Percentiles rank a stretch among this genome's conserved stretches.
phyloP scores from a whole-genome alignment of 352 stramenopile genomes.

The Phytopythium aichiense region DNA sequence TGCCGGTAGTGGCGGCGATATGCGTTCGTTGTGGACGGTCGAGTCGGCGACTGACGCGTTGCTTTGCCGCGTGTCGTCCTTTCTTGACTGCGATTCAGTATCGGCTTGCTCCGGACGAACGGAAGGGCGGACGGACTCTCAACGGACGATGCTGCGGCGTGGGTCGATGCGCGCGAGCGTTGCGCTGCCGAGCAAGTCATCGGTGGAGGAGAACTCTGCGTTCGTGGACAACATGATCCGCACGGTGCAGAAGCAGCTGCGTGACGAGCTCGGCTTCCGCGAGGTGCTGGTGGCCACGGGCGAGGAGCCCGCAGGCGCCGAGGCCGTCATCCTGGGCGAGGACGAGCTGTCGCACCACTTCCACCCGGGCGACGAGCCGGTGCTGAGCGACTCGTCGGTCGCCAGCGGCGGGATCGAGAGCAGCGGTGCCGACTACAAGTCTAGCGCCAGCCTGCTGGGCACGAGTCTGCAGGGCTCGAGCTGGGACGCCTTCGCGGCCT shows the following conservation, averaged over 20 bases:
- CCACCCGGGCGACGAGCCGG: slow-evolving; percentile 1
- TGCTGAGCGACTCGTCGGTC: slow-evolving; percentile 5
- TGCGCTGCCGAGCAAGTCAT: slow-evolving; percentile 20
- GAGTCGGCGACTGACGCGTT: too few species aligned
- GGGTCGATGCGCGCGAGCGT: slow-evolving; percentile 25
- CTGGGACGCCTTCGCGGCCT: slow-evolving; percentile 13
- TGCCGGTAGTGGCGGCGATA: too few species aligned
- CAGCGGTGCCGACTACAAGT: background rate
- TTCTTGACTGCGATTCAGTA: background rate
- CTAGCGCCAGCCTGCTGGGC: background rate
- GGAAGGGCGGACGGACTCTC: background rate
- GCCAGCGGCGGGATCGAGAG: background rate
- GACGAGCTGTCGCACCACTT: slow-evolving; percentile 5
- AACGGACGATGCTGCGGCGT: slow-evolving; percentile 18
- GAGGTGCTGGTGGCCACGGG: slow-evolving; percentile 63
- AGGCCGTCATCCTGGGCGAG: slow-evolving; percentile 2
- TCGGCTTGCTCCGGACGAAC: background rate
- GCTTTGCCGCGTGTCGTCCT: too few species aligned
- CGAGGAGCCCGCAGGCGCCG: slow-evolving; percentile 23
- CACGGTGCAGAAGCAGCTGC: slow-evolving; percentile 50
- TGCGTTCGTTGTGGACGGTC: too few species aligned
- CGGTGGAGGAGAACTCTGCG: slow-evolving; percentile 54
- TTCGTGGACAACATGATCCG: slow-evolving; percentile 71
- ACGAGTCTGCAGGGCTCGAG: slow-evolving; percentile 12
- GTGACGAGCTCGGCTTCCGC: slow-evolving; percentile 56